A percentile compares a stretch with the other conserved stretches of the same genome.
Evolutionary conservation across 2,329 filamentous ascomycete genomes (phyloP).

Genomic region (Spiromastix sp.): DNA sequence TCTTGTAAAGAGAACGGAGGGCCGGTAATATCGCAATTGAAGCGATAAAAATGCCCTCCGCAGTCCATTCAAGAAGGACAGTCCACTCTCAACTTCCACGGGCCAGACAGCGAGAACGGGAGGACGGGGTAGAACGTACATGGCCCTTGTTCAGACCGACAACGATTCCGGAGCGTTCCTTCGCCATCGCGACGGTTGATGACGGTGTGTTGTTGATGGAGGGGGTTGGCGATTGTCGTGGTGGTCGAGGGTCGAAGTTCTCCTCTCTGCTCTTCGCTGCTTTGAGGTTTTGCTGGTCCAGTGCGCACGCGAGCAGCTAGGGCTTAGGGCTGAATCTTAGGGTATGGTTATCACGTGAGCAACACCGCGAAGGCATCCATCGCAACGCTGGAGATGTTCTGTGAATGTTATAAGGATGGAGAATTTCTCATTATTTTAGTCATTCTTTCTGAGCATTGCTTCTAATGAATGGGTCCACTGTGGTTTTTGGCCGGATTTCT

Average conservation of each 20-base stretch:
- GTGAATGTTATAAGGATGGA: too few species aligned
- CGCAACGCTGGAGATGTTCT: too few species aligned
- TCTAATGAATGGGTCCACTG: too few species aligned
- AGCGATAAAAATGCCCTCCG: too few species aligned
- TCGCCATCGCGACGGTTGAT: constrained; percentile 38
- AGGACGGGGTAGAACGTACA: constrained; percentile 40
- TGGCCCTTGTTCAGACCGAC: constrained; percentile 56
- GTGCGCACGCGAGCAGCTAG: constrained; percentile 31
- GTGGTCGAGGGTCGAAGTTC: constrained; percentile 15
- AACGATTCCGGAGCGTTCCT: constrained; percentile 45
- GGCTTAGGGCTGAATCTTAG: constrained; percentile 20
- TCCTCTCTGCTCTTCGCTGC: constrained; percentile 11
- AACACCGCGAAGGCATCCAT: too few species aligned
- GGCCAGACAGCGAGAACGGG: constrained; percentile 12
- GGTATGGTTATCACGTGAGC: background rate
- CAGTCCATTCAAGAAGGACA: too few species aligned
- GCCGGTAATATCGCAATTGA: too few species aligned
- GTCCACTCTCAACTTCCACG: too few species aligned
- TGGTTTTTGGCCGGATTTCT: too few species aligned
- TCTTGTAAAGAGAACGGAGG: too few species aligned
- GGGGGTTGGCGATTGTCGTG: constrained; percentile 7
- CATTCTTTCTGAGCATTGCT: too few species aligned
- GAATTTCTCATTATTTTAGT: too few species aligned
- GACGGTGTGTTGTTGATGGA: constrained; percentile 15
- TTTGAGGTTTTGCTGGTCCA: constrained; percentile 8